A percentile compares a stretch with the other conserved stretches of the same genome.
Conservation (phyloP, 2,329 filamentous ascomycete genomes). For the Fusarium nanum region DNA sequence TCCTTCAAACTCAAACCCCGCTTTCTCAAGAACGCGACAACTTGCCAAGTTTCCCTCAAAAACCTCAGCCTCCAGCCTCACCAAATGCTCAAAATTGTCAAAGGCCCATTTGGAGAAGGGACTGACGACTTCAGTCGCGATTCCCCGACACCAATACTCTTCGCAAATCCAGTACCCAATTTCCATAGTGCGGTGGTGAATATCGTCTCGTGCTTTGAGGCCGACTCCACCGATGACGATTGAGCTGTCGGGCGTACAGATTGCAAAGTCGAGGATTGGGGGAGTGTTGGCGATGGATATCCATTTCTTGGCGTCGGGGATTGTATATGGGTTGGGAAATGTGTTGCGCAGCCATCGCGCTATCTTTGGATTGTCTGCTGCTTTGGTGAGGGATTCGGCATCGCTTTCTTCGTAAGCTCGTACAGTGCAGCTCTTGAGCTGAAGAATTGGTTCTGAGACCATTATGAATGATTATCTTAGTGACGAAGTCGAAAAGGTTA, state of each 20-base stretch:
- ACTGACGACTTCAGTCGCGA: not conserved
- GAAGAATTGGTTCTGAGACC: not conserved
- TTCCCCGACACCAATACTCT: not conserved
- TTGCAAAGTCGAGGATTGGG: not conserved
- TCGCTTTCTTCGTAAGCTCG: not conserved
- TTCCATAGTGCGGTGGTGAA: constrained; percentile 8
- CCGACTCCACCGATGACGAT: not conserved
- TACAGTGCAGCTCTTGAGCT: not conserved
- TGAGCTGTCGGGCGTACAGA: not conserved
- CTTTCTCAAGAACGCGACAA: not conserved
- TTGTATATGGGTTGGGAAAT: not conserved
- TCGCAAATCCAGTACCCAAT: constrained; percentile 6
- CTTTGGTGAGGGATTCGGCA: not conserved
- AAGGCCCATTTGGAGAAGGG: not conserved
- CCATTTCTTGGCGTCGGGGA: not conserved
- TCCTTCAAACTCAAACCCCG: not conserved
- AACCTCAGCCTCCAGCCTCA: constrained; percentile 3
- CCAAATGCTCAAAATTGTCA: not conserved
- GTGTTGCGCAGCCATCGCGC: not conserved
- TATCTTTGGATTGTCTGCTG: constrained; percentile 1
- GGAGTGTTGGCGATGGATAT: not conserved
- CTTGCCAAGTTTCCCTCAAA: not conserved
- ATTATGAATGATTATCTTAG: not conserved
- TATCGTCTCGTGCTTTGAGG: not conserved
- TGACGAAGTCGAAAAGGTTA: not conserved